phyloP scores from a whole-genome alignment of 2,329 filamentous ascomycete species.

The Penicillium sp. region DNA sequence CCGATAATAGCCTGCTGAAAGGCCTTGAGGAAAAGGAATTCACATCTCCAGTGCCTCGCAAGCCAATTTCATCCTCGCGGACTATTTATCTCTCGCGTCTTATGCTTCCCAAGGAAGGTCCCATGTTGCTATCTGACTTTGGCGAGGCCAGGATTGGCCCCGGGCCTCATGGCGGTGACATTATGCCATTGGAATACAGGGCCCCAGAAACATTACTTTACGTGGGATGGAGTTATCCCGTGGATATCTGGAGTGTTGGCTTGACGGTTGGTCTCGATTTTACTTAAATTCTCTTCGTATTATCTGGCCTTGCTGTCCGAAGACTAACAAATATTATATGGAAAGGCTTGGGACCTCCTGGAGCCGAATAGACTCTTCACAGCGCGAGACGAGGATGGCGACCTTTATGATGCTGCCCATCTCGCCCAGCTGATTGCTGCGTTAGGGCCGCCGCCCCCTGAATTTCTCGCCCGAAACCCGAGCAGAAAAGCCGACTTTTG shows the following conservation, averaged over 20 bases:
- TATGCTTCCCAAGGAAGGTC: slow-evolving; percentile 22
- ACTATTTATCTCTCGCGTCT: slow-evolving; percentile 32
- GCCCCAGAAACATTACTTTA: slow-evolving; percentile 40
- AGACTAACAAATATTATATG: background rate
- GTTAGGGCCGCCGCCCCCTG: slow-evolving; percentile 1
- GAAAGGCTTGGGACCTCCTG: slow-evolving; percentile 2
- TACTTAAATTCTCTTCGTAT: background rate
- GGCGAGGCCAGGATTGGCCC: slow-evolving; percentile 32
- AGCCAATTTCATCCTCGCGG: slow-evolving; percentile 19
- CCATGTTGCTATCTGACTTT: slow-evolving; percentile 31
- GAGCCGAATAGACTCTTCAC: background rate
- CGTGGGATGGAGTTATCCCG: slow-evolving; percentile 34
- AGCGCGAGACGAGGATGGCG: slow-evolving; percentile 1
- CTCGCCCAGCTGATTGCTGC: slow-evolving; percentile 3
- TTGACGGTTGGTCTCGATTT: slow-evolving; percentile 23
- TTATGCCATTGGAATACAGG: slow-evolving; percentile 44
- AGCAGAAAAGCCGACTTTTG: background rate
- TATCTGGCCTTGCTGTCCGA: background rate
- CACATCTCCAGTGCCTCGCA: slow-evolving; percentile 39
- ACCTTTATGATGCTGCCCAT: slow-evolving; percentile 3
- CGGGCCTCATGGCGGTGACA: slow-evolving; percentile 26
- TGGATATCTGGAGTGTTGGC: slow-evolving; percentile 42
- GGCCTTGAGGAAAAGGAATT: slow-evolving; percentile 41
- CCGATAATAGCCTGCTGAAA: slow-evolving; percentile 37
- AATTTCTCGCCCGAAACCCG: background rate